A percentile compares a stretch with the other conserved stretches of the same genome.
Evolutionary conservation across 2,329 filamentous ascomycete species (phyloP).

Genomic region (Dryadomyces quercivorus): DNA sequence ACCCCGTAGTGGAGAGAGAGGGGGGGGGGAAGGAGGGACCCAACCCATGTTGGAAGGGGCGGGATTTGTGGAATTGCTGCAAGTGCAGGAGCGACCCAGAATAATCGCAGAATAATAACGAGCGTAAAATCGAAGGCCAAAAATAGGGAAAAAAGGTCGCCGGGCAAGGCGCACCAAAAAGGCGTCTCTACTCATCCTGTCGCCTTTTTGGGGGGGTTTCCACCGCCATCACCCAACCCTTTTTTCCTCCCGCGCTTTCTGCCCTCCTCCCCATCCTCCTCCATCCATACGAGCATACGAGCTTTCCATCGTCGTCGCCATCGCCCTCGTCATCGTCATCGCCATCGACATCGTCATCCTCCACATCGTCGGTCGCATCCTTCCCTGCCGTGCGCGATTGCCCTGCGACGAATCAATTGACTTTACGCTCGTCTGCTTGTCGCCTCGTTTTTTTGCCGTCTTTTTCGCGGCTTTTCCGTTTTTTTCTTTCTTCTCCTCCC

Average conservation of each 20-base stretch:
- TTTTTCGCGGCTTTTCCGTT: too few relatives aligned
- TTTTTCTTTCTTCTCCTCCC: not conserved
- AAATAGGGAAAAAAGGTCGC: conserved; percentile 8
- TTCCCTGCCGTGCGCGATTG: too few relatives aligned
- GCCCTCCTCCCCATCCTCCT: not conserved
- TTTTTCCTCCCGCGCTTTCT: not conserved
- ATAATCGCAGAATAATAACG: conserved; percentile 5
- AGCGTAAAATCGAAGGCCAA: conserved; percentile 2
- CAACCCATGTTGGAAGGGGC: not conserved
- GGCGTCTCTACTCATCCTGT: not conserved
- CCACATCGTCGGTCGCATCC: too few relatives aligned
- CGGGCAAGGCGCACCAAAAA: conserved; percentile 11
- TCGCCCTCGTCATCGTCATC: not conserved
- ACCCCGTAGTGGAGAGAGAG: not conserved
- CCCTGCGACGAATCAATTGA: not conserved
- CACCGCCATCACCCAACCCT: conserved; percentile 4
- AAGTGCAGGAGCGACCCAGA: conserved; percentile 5
- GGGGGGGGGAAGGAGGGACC: not conserved
- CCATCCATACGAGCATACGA: not conserved
- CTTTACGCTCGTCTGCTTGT: not conserved
- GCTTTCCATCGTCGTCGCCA: not conserved
- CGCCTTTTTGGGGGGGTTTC: conserved; percentile 3
- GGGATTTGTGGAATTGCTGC: not conserved
- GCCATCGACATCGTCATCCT: not conserved
- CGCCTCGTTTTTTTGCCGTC: too few relatives aligned